Base-by-base conservation (phyloP, 257 asterid genomes). In the Plectranthus barbatus region DNA sequence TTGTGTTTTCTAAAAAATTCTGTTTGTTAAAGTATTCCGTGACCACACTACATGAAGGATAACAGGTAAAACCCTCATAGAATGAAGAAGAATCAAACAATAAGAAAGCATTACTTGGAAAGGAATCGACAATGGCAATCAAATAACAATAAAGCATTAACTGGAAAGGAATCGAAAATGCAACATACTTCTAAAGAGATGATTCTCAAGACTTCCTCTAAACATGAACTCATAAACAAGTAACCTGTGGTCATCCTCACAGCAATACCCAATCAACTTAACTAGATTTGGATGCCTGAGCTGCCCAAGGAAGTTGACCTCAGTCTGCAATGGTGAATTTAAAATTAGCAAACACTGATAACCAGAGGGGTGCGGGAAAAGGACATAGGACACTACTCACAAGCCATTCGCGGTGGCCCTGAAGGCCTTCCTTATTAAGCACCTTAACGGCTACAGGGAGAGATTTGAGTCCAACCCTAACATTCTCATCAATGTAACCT, bases 211-310 rank as follows among this genome's bases (percentile, higher is more conserved):
- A 84, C 99, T 93, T 66, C 97, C 99, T 14, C 97, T 79, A 77
- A 90, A 85, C 99, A 93, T 93, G 88, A 90, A 93, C 75, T 93
- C 97, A 31, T 90, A 93, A 44, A 93, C 97, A 23, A 93, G 95
- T 62, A 93, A 76, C 71, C 97, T 75, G 80, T 93, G 99, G 72
- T 93, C 99, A 70, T 93, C 99, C 87, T 93, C 97, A 55, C 99
- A 93, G 87, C 99, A 93, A 69, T 87, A 93, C 24, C 99, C 99
- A 60, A 93, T 90, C 79, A 93, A 80, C 86, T 90, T 93, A 29
- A 93, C 99, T 61, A 93, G 72, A 87, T 93, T 90, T 48, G 99
- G 86, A 76, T 93, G 99, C 73, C 99, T 73, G 56, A 93, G 95
- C 83, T 93, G 97, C 41, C 97, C 99, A 15, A 87, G 94, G 80